Base-by-base conservation (phyloP, 176 grass and related monocot species). In the Zea mays region DNA sequence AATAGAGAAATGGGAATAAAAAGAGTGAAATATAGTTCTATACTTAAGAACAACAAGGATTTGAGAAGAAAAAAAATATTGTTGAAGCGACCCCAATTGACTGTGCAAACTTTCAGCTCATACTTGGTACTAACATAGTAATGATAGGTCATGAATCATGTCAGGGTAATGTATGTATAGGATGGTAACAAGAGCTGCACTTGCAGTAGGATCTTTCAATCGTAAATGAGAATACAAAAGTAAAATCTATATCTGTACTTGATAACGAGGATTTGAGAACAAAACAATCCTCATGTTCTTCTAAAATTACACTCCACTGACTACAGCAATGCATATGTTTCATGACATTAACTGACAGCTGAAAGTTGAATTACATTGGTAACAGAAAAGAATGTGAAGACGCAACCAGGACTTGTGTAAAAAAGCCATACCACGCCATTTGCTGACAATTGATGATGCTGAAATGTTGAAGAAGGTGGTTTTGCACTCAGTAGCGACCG, bases 381-480 rank as follows among this genome's bases (percentile, higher is more conserved):
- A 33, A 72, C 17, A 73, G 33, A 51, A 35, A 13, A 66, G 11
- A 49, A 13, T 39, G 45, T 16, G 13, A 40, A 67, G n/a, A 40
- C 67, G 15, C 17, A 10, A 27, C 27, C 15, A 0, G 7, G 13
- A 6, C 8, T 44, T 14, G 8, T 35, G 1, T 62, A 42, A 2
- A 55, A 55, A 16, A 77, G 35, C 49, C 84, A 73, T 83, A 99
- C 92, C 96, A 47, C 89, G 85, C 90, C 90, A 95, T 87, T 99
- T 99, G 71, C 92, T 99, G 64, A 99, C 96, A 75, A 95, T 99
- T 72, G 92, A 99, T 44, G 92, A 99, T 58, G 96, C 96, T 72
- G 96, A 99, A 82, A 99, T 99, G 67, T 99, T 99, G 87, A 95
- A 99, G 79, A 99, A 99, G 38, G 92, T 99, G n/a, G 92, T 99